phyloP scores from a whole-genome alignment of 2,329 filamentous ascomycete genomes.

The Didymella arachidicola region DNA sequence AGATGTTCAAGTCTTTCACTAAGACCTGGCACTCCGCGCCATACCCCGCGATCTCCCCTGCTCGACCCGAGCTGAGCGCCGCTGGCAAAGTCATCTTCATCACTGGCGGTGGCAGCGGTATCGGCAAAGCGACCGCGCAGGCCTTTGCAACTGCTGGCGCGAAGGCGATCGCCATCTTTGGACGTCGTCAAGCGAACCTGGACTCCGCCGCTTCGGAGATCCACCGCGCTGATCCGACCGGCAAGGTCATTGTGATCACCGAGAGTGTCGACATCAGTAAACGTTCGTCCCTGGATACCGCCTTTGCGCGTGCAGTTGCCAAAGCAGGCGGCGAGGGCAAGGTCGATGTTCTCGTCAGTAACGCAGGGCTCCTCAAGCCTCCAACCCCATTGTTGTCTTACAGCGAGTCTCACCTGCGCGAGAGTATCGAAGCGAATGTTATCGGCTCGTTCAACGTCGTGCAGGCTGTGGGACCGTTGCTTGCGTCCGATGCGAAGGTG shows the following conservation, averaged over 20 bases:
- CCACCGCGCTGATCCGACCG: not conserved
- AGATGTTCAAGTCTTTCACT: not conserved
- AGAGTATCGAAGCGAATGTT: not conserved
- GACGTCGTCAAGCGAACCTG: not conserved
- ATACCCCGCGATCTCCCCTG: not conserved
- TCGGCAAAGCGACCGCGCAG: not conserved
- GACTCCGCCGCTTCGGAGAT: not conserved
- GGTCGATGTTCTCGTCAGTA: not conserved
- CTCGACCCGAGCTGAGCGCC: not conserved
- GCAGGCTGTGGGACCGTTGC: not conserved
- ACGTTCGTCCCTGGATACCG: not conserved
- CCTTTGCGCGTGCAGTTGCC: not conserved
- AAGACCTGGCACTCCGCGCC: not conserved
- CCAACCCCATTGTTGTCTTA: not conserved
- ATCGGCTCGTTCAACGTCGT: not conserved
- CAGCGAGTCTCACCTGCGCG: not conserved
- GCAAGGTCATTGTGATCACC: not conserved
- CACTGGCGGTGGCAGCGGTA: not conserved
- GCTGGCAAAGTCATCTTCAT: not conserved
- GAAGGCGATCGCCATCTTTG: not conserved
- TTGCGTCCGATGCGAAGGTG: not conserved
- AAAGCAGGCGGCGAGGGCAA: not conserved
- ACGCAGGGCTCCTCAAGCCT: not conserved
- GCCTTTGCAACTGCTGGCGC: not conserved
- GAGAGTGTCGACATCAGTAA: not conserved